Conservation (phyloP, 1,284 basidiomycete genomes). For the Tilletia caries region DNA sequence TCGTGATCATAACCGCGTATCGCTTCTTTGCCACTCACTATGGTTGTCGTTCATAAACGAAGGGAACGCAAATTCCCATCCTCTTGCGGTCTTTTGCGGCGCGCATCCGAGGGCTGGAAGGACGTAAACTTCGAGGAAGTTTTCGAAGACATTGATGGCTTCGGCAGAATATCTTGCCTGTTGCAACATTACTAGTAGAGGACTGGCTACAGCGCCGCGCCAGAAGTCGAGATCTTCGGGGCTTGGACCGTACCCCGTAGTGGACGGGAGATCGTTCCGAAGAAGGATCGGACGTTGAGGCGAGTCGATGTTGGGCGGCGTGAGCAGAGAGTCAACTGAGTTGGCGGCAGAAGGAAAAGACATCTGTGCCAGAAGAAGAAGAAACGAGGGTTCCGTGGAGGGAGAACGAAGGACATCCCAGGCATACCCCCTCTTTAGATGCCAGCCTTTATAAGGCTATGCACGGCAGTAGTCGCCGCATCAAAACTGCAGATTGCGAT, state of each 20-base stretch:
- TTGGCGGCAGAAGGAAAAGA: too few relatives aligned
- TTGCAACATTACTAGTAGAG: not conserved
- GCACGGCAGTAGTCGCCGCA: too few relatives aligned
- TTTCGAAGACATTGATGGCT: not conserved
- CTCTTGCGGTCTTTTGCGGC: not conserved
- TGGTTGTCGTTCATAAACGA: conserved; percentile 12
- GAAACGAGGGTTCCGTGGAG: too few relatives aligned
- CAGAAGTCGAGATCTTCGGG: not conserved
- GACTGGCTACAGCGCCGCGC: not conserved
- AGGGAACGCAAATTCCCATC: not conserved
- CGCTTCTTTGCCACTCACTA: not conserved
- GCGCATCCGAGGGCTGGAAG: not conserved
- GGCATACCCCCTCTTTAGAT: too few relatives aligned
- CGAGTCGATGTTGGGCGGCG: not conserved
- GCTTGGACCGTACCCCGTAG: not conserved
- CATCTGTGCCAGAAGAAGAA: too few relatives aligned
- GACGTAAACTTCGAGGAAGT: not conserved
- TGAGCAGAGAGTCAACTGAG: too few relatives aligned
- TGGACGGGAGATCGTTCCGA: not conserved
- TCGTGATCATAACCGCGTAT: too few relatives aligned
- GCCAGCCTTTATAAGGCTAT: too few relatives aligned
- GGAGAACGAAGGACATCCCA: too few relatives aligned
- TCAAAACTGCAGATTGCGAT: too few relatives aligned
- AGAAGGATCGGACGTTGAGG: not conserved
- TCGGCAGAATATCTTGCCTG: not conserved